Evolutionary conservation across 306 rosid genomes (phyloP).

Genomic region (apple (Malus domestica)): DNA sequence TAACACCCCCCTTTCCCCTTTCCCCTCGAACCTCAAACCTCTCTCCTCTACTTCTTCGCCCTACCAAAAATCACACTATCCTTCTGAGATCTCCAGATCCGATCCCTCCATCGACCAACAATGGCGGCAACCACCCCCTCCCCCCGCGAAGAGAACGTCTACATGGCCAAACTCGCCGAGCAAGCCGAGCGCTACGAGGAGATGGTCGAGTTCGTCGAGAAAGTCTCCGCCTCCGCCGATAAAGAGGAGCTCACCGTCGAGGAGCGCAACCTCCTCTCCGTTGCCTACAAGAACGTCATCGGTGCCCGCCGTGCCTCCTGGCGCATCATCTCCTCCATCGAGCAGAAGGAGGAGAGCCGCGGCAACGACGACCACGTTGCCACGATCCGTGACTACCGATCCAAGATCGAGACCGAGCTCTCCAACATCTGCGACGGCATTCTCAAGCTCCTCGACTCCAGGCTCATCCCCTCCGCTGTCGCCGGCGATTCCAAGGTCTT

Average conservation of each 20-base stretch:
- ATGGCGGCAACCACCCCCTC: slow-evolving; percentile 68
- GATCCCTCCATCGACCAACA: slow-evolving; percentile 8
- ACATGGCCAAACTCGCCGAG: slow-evolving; percentile 99
- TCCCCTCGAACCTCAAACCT: not conserved
- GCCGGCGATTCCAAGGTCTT: slow-evolving; percentile 96
- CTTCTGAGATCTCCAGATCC: slow-evolving; percentile 2
- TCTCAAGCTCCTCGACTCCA: slow-evolving; percentile 89
- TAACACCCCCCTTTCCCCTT: slow-evolving; percentile 14
- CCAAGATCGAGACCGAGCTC: slow-evolving; percentile 92
- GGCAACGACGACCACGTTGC: slow-evolving; percentile 94
- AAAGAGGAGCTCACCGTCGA: slow-evolving; percentile 88
- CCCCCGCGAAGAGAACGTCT: slow-evolving; percentile 90
- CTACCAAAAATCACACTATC: not conserved
- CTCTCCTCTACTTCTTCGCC: slow-evolving; percentile 7
- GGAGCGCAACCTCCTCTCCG: slow-evolving; percentile 93
- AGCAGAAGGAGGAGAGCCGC: slow-evolving; percentile 99
- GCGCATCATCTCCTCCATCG: slow-evolving; percentile 96
- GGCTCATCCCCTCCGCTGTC: slow-evolving; percentile 81
- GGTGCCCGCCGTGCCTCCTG: slow-evolving; percentile 91
- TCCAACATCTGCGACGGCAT: slow-evolving; percentile 92
- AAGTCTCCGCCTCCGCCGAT: slow-evolving; percentile 79
- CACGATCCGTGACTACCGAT: slow-evolving; percentile 86
- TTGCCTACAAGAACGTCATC: slow-evolving; percentile 93
- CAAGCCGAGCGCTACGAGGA: slow-evolving; percentile 99
- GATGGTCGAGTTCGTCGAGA: slow-evolving; percentile 99